Evolutionary conservation across 352 stramenopile species (phyloP).

Genomic region (Phytophthora vignae): DNA sequence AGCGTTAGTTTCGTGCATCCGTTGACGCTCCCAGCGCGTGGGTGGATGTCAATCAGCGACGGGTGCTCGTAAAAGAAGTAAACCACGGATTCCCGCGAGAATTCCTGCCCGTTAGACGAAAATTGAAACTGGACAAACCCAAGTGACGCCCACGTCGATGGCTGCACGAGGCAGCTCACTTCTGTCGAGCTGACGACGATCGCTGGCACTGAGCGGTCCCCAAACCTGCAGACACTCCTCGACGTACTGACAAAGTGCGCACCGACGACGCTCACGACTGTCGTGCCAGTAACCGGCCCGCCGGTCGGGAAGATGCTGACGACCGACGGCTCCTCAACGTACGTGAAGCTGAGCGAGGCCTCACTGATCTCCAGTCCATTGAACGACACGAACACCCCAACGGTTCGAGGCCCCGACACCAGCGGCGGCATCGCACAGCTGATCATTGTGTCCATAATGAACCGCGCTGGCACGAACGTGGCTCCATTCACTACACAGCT

Average conservation of each 20-base stretch:
- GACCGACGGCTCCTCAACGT: constrained; percentile 42
- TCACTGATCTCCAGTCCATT: constrained; percentile 47
- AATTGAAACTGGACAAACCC: constrained; percentile 30
- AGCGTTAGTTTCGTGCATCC: constrained; percentile 47
- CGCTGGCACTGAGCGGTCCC: constrained; percentile 31
- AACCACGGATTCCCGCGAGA: constrained; percentile 23
- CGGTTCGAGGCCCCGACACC: constrained; percentile 11
- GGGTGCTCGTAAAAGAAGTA: constrained; percentile 49
- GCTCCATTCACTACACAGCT: constrained; percentile 45
- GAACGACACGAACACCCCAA: constrained; percentile 41
- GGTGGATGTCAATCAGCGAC: constrained; percentile 20
- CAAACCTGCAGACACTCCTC: constrained; percentile 41
- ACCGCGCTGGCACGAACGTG: constrained; percentile 29
- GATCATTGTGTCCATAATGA: constrained; percentile 42
- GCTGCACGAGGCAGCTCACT: constrained; percentile 42
- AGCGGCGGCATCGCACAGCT: constrained; percentile 35
- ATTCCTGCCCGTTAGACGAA: constrained; percentile 51
- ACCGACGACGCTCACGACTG: constrained; percentile 42
- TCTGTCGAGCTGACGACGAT: constrained; percentile 43
- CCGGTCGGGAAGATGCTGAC: constrained; percentile 35
- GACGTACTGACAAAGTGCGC: constrained; percentile 37
- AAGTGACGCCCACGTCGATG: constrained; percentile 22
- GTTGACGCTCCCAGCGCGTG: constrained; percentile 18
- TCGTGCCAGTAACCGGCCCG: constrained; percentile 33
- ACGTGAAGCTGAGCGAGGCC: constrained; percentile 31